Evolutionary conservation across 2,329 filamentous ascomycete genomes (phyloP).

Genomic region (Plenodomus biglobosus): DNA sequence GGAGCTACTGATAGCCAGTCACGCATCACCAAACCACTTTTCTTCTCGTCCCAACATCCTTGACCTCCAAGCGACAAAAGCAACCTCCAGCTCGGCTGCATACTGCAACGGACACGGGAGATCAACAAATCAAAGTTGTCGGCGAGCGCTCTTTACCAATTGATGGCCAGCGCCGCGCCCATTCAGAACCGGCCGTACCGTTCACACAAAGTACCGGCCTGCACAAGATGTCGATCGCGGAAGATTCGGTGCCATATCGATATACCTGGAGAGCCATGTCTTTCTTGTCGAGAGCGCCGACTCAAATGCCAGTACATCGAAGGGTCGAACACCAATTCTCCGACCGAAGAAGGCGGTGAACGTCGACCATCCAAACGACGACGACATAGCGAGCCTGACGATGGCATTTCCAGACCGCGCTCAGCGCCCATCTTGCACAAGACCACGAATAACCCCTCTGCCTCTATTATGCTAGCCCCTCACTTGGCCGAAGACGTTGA

Average conservation of each 20-base stretch:
- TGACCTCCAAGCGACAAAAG: neutral
- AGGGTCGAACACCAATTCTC: slow-evolving; percentile 23
- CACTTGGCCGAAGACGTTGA: slow-evolving; percentile 48
- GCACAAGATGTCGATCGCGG: slow-evolving; percentile 44
- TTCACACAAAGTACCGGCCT: slow-evolving; percentile 48
- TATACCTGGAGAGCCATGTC: slow-evolving; percentile 43
- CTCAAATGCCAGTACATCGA: slow-evolving; percentile 43
- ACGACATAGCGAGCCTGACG: slow-evolving; percentile 31
- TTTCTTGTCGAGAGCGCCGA: slow-evolving; percentile 44
- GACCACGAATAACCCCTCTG: slow-evolving; percentile 35
- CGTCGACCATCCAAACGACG: slow-evolving; percentile 29
- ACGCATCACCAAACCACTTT: slow-evolving; percentile 1
- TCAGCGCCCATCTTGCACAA: slow-evolving; percentile 35
- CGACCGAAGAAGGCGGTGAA: slow-evolving; percentile 27
- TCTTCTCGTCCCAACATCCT: neutral
- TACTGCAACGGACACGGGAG: neutral
- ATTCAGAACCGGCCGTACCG: slow-evolving; percentile 46
- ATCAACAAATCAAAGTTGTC: neutral
- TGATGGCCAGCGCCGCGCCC: slow-evolving; percentile 37
- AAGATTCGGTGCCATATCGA: slow-evolving; percentile 49
- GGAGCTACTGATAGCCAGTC: neutral
- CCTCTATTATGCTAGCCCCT: slow-evolving; percentile 45
- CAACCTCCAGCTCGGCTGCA: neutral
- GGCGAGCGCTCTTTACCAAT: neutral
- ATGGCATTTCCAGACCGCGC: slow-evolving; percentile 20